Base-by-base conservation (phyloP, 345 rosid species). In the Hibiscus syriacus region DNA sequence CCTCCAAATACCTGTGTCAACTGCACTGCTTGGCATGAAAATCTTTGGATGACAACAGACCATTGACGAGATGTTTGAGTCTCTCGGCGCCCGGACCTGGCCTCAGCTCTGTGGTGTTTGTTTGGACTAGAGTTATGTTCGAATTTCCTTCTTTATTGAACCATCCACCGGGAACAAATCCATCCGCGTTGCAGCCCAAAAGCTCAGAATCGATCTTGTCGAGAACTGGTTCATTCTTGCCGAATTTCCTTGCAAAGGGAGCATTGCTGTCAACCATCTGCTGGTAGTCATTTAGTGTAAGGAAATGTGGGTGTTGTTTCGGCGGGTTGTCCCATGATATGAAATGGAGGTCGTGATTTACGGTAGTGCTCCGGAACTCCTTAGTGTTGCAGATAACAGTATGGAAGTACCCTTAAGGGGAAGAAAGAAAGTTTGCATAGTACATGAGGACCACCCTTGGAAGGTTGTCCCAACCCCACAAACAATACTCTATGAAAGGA, bases 311-410 rank as follows among this genome's bases (percentile, higher is more conserved):
- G 72, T 92, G 98, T 30, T 92, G 98, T 77, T 84, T 88, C 0
- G 97, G 98, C 61, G 97, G 98, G 73, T 81, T 88, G 79, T 81
- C 98, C 98, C 97, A 92, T 8, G 96, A 76, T 75, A 92, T 92
- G 89, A 88, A 92, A 77, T 92, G 98, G 49, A 92, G 83, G 76
- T 92, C 98, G 67, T 90, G 96, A 41, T 90, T 90, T n/a, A 92
- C 84, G 0, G 90, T 87, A 0, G 91, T 87, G 75, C 79, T 90
- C 46, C 70, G 78, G 70, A 92, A 92, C 70, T 87, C 92, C 5
- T 84, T 71, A 0, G 89, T 85, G 49, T 92, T 90, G 85, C 98
- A 92, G 68, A 92, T 88, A 8, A 92, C 88, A 0, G 97, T 92
- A 72, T 92, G 96, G 80, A 92, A 90, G 70, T 92, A 92, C 0